Conservation (phyloP, 169 alveolate genomes). For the Amoebophrya sp. region DNA sequence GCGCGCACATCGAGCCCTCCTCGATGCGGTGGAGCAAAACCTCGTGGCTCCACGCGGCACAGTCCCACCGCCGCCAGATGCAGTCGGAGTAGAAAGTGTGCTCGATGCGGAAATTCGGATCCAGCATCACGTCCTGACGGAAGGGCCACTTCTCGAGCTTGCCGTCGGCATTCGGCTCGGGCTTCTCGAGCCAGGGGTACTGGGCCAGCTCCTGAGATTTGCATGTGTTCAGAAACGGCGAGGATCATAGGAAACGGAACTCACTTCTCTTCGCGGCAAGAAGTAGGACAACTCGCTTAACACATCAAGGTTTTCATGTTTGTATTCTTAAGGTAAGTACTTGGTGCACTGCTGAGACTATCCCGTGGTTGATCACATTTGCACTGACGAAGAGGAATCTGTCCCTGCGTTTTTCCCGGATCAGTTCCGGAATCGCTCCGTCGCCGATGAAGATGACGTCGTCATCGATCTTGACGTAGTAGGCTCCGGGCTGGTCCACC, state of each 20-base stretch:
- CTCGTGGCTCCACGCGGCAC: conserved; percentile 31
- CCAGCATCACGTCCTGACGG: not conserved
- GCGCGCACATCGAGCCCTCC: not conserved
- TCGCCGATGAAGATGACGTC: not conserved
- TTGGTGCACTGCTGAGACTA: conserved; percentile 21
- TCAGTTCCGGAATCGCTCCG: conserved; percentile 28
- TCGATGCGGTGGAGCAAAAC: conserved; percentile 22
- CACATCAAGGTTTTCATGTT: too few species aligned
- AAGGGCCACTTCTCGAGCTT: not conserved
- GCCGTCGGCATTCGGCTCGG: not conserved
- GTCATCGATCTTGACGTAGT: conserved; percentile 31
- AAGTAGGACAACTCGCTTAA: too few species aligned
- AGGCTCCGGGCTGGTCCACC: conserved; percentile 32
- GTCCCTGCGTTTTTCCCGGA: conserved; percentile 25
- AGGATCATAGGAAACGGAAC: too few species aligned
- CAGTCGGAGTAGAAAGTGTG: not conserved
- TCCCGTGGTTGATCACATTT: conserved; percentile 28
- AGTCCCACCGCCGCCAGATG: not conserved
- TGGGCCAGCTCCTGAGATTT: not conserved
- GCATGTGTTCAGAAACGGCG: too few species aligned
- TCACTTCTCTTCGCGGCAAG: too few species aligned
- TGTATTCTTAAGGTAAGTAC: too few species aligned
- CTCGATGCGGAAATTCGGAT: not conserved
- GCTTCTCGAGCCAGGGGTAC: not conserved
- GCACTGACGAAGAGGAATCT: conserved; percentile 28